These are phyloP conservation scores for Seminavis robusta DNA, from an alignment of 108 stramenopile species.

Conservation along the genomic window DNA sequence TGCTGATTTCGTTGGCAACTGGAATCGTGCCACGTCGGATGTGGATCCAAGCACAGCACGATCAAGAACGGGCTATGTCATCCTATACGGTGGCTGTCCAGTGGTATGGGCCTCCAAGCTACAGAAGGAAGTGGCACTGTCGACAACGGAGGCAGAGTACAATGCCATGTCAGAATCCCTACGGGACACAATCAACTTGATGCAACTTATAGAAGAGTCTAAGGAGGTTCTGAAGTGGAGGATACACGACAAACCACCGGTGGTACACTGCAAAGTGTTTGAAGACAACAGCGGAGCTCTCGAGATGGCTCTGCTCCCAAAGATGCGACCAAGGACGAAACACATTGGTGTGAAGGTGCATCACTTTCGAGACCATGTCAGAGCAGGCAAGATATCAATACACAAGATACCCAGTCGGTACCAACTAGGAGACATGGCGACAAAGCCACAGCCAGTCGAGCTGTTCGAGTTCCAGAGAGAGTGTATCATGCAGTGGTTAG, in stretches of 20 bases:
- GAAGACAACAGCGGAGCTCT: slow-evolving; percentile 34
- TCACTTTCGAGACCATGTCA: slow-evolving; percentile 14
- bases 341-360: slow-evolving; percentile 33
- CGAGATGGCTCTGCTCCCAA: neutral
- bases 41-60: slow-evolving; percentile 19
- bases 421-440: too few relatives aligned
- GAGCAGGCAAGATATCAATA: neutral
- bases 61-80: slow-evolving; percentile 52
- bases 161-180: slow-evolving; percentile 26
- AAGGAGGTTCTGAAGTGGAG: neutral
- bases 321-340: slow-evolving; percentile 20
- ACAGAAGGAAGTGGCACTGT: slow-evolving; percentile 42
- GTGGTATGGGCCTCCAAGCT: slow-evolving; percentile 26
- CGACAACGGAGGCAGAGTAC: slow-evolving; percentile 52
- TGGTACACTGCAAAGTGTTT: slow-evolving; percentile 14
- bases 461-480: too few relatives aligned
- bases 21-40: slow-evolving; percentile 17
- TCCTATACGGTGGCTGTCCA: neutral
- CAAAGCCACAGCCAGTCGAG: too few relatives aligned
- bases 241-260: neutral
- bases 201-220: slow-evolving; percentile 15
- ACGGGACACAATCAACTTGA: slow-evolving; percentile 21
- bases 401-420: too few relatives aligned
- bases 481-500: too few relatives aligned
- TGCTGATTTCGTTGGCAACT: slow-evolving; percentile 38